Conservation (phyloP, 352 stramenopile genomes). For the Peronospora tabacina region DNA sequence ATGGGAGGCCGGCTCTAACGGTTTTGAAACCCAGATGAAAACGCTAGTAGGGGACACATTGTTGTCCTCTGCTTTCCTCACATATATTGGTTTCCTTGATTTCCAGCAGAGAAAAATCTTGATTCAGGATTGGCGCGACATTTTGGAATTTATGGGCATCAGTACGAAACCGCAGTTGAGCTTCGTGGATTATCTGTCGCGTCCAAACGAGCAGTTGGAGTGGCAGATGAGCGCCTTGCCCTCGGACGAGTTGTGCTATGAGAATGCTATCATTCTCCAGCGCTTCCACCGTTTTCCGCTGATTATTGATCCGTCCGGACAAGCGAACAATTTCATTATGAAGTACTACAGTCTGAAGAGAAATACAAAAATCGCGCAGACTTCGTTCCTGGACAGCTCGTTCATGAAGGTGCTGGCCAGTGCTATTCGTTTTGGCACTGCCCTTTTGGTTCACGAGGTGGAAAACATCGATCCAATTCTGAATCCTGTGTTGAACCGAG, state of each 20-base stretch:
- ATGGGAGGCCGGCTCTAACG: slow-evolving; percentile 95
- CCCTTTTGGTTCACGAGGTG: slow-evolving; percentile 98
- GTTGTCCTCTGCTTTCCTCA: slow-evolving; percentile 94
- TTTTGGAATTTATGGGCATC: slow-evolving; percentile 91
- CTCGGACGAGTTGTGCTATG: slow-evolving; percentile 94
- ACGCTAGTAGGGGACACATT: slow-evolving; percentile 97
- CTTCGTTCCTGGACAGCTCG: slow-evolving; percentile 97
- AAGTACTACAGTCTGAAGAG: slow-evolving; percentile 92
- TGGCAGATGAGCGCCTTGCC: slow-evolving; percentile 96
- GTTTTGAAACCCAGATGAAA: slow-evolving; percentile 94
- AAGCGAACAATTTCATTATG: slow-evolving; percentile 98
- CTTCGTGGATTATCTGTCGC: slow-evolving; percentile 96
- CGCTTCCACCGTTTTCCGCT: slow-evolving; percentile 96
- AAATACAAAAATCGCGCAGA: slow-evolving; percentile 93
- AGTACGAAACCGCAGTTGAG: slow-evolving; percentile 67
- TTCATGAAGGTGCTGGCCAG: slow-evolving; percentile 99
- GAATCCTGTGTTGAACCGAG: slow-evolving; percentile 98
- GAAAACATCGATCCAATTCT: slow-evolving; percentile 99
- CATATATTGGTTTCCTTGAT: slow-evolving; percentile 98
- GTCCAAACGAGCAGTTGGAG: slow-evolving; percentile 89
- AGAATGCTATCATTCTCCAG: slow-evolving; percentile 99
- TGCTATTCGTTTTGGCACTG: slow-evolving; percentile 98
- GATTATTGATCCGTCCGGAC: slow-evolving; percentile 97
- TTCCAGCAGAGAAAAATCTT: slow-evolving; percentile 94
- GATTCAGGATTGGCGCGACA: slow-evolving; percentile 91